Evolutionary conservation across 2,329 filamentous ascomycete species (phyloP), one percentile per base, ranked within the genome.

Genomic region (Gaeumannomyces tritici): DNA sequence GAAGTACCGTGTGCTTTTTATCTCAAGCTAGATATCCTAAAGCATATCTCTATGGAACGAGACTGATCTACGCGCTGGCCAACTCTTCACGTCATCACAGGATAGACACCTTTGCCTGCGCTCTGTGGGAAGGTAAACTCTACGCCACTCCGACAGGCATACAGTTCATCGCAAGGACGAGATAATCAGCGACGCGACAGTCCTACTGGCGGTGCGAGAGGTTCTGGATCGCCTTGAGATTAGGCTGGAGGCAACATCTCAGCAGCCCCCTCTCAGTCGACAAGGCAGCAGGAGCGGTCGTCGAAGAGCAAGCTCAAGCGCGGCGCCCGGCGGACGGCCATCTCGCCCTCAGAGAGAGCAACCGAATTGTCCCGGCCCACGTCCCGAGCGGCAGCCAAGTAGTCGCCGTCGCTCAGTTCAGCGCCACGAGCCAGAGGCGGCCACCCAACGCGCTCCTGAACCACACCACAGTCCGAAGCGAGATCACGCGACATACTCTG

Each of bases 201-300:
- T 60, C 12, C 27, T 60, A 27, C 24, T 31, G 7, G 54, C 59
- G 12, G 54, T 55, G 59, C 54, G 47, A 26, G 42, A 60, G 27
- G 42, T 60, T n/a, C 26, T 60, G n/a, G 59, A 60, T 28, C 42
- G 59, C 59, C 47, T 60, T 21, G 59, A 60, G 24, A 28, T 55
- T 18, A 54, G 59, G 59, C 26, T 60, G 6, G 59, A 55, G 24
- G 59, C 54, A 24, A 42, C 24, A 11, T 28, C 59, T 11, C 42
- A 60, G 59, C 59, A 60, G 27, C 47, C 42, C 7, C 42, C 59
- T 3, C 42, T n/a, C 21, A 51, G 42, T 8, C 42, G 6, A 24
- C 42, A 7, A n/a, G 21, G 42, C 18, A 51, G 2, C 42, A 24
- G 42, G 42, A 24, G 42, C 18, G 1, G 42, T 9, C 42, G 42